Evolutionary conservation across 169 alveolate species (phyloP), one percentile per base, ranked within the genome.

Genomic region (Blepharisma undulans): DNA sequence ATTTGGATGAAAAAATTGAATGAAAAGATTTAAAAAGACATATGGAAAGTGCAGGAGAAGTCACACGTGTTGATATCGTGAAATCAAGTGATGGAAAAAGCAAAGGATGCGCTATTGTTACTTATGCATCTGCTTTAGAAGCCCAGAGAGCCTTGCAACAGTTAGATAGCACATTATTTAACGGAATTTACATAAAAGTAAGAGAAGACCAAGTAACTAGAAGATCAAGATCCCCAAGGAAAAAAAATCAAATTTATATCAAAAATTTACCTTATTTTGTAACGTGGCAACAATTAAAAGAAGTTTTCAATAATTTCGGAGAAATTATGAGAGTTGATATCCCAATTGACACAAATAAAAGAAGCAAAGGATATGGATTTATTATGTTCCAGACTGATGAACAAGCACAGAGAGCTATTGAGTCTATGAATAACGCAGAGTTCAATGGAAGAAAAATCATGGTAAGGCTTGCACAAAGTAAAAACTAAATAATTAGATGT

Each of bases 351-450:
- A 78, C 34, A 21, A 32, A 78, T 78, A 36, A 78, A 78, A 78
- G 86, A 66, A 89, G 84, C 25, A 78, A 78, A 32, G 98, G 98
- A 30, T 96, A 93, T 76, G 98, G 98, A 77, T 96, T 96, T 89
- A 92, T 96, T 59, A 96, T 91, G 84, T 95, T 94, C 36, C 90
- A 96, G n/a, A 92, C 96, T 14, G 91, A 92, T 12, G 92, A 90
- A 19, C 94, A 92, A 34, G 98, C 98, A 22, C 87, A 95, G 87
- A 91, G 93, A 29, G 98, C 98, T 25, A 93, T 94, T 18, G 96
- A 95, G 22, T 91, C 95, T 12, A 96, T 96, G 98, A 95, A 96
- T 84, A 97, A 96, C 61, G 94, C 96, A 92, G 96, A 95, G 72
- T 96, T 95, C 80, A 94, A 92, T 8, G 97, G 97, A 77, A 32